These are phyloP conservation scores for Pulicaria dysenterica DNA, from an alignment of 129 eudicot species.

Conservation along the genomic window DNA sequence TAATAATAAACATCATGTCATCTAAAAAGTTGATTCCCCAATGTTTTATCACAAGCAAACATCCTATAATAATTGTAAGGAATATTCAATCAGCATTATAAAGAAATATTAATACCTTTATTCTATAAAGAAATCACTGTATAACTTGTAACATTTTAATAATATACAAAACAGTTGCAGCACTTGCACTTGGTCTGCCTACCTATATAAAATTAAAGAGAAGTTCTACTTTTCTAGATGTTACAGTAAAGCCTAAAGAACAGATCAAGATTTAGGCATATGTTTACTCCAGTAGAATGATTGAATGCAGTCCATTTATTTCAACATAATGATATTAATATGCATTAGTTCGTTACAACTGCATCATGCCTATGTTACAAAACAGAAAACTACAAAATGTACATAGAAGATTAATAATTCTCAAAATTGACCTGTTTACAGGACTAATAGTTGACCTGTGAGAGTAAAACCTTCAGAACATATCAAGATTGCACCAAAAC, in stretches of 20 bases:
- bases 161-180: conserved; percentile 1
- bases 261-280: background rate
- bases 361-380: background rate
- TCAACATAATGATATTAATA: background rate
- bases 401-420: conserved; percentile 4
- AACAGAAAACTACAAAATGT: background rate
- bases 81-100: conserved; percentile 20
- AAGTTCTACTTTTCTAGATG: no score
- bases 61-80: conserved; percentile 23
- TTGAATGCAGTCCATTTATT: background rate
- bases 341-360: background rate
- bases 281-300: background rate
- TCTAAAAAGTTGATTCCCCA: conserved; percentile 25
- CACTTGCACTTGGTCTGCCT: conserved; percentile 1
- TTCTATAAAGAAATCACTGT: background rate
- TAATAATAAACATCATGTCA: conserved; percentile 11
- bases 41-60: conserved; percentile 7
- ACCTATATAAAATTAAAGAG: background rate
- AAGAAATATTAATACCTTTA: background rate
- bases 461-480: conserved; percentile 12
- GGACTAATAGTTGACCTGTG: conserved; percentile 16
- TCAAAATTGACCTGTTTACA: conserved; percentile 15
- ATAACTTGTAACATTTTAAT: conserved; percentile 14
- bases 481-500: background rate
- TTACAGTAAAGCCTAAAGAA: conserved; percentile 10